Base-by-base conservation (phyloP, 129 eudicot species). In the Artemisia argyi region DNA sequence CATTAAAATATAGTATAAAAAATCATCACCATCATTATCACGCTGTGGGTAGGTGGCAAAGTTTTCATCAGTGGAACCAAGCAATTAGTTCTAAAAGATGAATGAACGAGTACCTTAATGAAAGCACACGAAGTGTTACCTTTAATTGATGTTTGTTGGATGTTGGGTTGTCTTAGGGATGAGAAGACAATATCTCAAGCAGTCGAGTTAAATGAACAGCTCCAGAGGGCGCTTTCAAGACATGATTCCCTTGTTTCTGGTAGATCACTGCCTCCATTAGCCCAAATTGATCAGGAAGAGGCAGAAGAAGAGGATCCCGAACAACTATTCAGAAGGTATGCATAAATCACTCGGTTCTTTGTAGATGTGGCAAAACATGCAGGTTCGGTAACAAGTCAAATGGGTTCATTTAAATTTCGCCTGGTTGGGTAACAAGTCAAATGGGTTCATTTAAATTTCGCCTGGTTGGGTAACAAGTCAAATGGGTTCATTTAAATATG, bases 251-350 rank as follows among this genome's bases (percentile, higher is more conserved):
- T 94, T 7, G 65, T 94, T 54, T 80, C 87, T 15, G 73, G 76
- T 64, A 82, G 87, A 66, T 68, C 91, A 44, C 66, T 83, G 68
- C 72, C 91, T 53, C 52, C 78, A 3, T 50, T 84, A 53, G 80
- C 68, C 85, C 88, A 82, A 58, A 50, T 80, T 68, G 81, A 81
- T 72, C 90, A 78, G 16, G 96, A 80, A 69, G 89, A 85, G 35
- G 76, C 80, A 4, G 99, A 88, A 46, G 96, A 90, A 73, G 98
- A 92, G 69, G 98, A 93, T 65, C 83, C 90, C 0, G 97, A 90
- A 79, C 99, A 94, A 82, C 97, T 94, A 76, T 84, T 85, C 74
- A 87, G 89, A 67, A 86, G 99, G 99, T 94, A 76, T 51, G 42
- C 13, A 47, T 51, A 52, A 56, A 47, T 32, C 50, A 26, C 15